Conservation (phyloP, 345 rosid species). For the Populus pruinosa region DNA sequence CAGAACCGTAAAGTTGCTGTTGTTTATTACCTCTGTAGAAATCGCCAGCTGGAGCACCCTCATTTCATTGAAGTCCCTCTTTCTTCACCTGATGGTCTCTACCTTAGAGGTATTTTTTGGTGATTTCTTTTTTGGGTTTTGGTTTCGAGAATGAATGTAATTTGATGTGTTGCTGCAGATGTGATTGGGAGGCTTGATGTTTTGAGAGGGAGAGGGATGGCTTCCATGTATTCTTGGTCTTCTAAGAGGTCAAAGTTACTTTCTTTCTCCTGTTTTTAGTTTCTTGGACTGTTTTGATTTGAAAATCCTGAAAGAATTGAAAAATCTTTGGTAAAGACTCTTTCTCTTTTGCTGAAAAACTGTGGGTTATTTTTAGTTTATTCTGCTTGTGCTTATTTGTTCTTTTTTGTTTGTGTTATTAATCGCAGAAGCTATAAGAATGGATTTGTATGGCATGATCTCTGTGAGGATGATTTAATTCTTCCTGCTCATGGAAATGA, state of each 20-base stretch:
- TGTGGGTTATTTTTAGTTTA: not conserved
- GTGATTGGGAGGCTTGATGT: slow-evolving; percentile 83
- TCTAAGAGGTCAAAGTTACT: slow-evolving; percentile 57
- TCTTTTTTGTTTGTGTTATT: not conserved
- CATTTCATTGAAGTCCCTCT: slow-evolving; percentile 88
- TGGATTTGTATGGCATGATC: slow-evolving; percentile 98
- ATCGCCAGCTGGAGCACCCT: slow-evolving; percentile 98
- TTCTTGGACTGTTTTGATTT: not conserved
- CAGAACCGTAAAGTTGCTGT: slow-evolving; percentile 68
- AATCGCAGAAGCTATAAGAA: slow-evolving; percentile 81
- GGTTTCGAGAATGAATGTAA: not conserved
- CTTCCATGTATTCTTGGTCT: slow-evolving; percentile 90
- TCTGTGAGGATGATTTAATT: slow-evolving; percentile 75
- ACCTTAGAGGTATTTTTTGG: slow-evolving; percentile 56
- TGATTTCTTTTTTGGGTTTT: not conserved
- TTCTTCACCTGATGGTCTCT: slow-evolving; percentile 73
- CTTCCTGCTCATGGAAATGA: slow-evolving; percentile 87
- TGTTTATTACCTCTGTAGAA: slow-evolving; percentile 83
- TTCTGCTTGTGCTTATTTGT: not conserved
- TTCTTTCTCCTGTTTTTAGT: not conserved
- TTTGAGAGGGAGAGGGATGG: slow-evolving; percentile 92
- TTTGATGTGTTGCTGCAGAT: slow-evolving; percentile 37
- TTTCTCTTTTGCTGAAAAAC: not conserved
- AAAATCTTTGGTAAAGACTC: not conserved
- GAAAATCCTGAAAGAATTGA: not conserved